A percentile compares a stretch with the other conserved stretches of the same genome.
phyloP scores from a whole-genome alignment of 345 rosid genomes.

The Euphorbia peplus region DNA sequence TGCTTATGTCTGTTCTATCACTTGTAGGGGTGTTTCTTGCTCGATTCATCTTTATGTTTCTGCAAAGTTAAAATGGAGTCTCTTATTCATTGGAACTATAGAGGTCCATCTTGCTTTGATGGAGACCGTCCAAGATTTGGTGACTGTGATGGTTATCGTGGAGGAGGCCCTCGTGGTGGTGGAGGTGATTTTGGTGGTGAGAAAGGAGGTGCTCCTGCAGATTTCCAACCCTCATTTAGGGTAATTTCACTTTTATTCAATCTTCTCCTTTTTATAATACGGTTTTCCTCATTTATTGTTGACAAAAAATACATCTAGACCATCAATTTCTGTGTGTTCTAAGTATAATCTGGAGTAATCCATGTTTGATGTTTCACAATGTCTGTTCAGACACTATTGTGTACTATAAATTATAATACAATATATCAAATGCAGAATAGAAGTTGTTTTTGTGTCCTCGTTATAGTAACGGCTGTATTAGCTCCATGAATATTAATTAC shows the following conservation, averaged over 20 bases:
- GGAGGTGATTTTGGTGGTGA: slow-evolving; percentile 46
- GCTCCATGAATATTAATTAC: no score
- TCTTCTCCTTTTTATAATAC: background rate
- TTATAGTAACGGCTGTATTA: background rate
- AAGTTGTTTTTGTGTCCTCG: background rate
- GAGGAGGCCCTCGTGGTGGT: slow-evolving; percentile 44
- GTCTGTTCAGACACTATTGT: background rate
- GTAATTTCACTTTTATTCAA: slow-evolving; percentile 18
- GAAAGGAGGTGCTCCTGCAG: slow-evolving; percentile 47
- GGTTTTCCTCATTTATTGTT: background rate
- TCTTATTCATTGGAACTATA: slow-evolving; percentile 7
- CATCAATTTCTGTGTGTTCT: background rate
- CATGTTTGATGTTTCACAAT: background rate
- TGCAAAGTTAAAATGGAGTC: no score
- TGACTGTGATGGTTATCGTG: slow-evolving; percentile 48
- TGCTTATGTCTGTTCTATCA: no score
- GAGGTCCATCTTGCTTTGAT: slow-evolving; percentile 48
- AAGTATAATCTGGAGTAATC: background rate
- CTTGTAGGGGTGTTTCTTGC: no score
- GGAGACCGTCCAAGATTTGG: slow-evolving; percentile 51
- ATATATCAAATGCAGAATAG: background rate
- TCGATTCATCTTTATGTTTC: background rate
- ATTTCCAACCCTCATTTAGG: slow-evolving; percentile 46
- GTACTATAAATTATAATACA: background rate
- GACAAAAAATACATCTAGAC: no score